Evolutionary conservation across 2,329 filamentous ascomycete species (phyloP), one percentile per base, ranked within the genome.

Genomic region (Stagonosporopsis vannaccii): DNA sequence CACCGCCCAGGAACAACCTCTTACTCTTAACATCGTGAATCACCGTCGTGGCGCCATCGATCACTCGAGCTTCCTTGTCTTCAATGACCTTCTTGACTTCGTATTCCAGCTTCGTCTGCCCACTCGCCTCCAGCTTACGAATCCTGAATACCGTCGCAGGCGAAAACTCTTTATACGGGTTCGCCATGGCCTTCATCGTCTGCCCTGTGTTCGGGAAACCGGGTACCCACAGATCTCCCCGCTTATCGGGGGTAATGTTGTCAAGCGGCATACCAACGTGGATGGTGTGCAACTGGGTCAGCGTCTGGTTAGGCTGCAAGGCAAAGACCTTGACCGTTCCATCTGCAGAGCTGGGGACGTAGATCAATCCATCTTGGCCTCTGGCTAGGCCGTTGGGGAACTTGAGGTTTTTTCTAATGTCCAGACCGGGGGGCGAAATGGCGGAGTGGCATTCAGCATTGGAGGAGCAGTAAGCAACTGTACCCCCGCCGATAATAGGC

Each of bases 351-450:
- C 64, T 66, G 23, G 69, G 69, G 0, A 72, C 63, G 42, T 73
- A 72, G 44, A 68, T 66, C 4, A 71, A 60, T 2, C 58, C 62
- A 42, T 71, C 67, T 25, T 45, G 30, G 12, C 67, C 69, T 19
- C 47, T 59, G 1, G 66, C 54, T 1, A 73, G 55, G 4, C 70
- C 69, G 30, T 73, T 73, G 5, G 70, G 66, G 41, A 72, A 70
- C 37, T 67, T 73, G 48, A 73, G 63, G 15, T 58, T 63, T 6
- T 59, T 32, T n/a, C 61, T 56, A 4, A 65, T 61, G 13, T 66
- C 37, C 15, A 59, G 25, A 2, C 36, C 32, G 7, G 51, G 45
- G 0, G 52, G 43, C 8, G 37, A 32, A 5, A 59, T 61, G 2
- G 65, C 63, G 4, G 53, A 5, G 25, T 69, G 59, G 41, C 70